A percentile compares a stretch with the other conserved stretches of the same genome.
Conservation (phyloP, 306 rosid genomes). For the Oemleria cerasiformis region DNA sequence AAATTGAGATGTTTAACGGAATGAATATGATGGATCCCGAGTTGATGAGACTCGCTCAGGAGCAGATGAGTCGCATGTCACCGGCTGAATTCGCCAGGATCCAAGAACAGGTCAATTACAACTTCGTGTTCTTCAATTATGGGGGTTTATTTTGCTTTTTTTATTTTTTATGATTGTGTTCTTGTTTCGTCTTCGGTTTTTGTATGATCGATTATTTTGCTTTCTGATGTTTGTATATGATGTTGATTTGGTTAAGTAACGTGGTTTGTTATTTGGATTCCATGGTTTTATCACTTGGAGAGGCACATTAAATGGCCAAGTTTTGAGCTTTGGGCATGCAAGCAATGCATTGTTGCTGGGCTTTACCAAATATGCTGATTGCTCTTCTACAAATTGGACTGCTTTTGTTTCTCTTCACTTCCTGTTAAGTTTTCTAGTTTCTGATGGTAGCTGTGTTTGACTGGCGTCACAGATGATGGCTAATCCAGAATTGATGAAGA, state of each 20-base stretch:
- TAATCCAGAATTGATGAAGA: conserved; percentile 83
- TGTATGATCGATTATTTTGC: background rate
- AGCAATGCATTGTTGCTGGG: background rate
- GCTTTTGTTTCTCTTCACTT: background rate
- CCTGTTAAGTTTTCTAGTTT: background rate
- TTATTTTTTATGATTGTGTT: background rate
- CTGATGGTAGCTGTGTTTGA: background rate
- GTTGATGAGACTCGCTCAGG: conserved; percentile 79
- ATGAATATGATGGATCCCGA: conserved; percentile 99
- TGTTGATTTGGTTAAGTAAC: background rate
- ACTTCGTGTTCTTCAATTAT: background rate
- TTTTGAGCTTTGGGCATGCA: background rate
- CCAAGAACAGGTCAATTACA: conserved; percentile 67
- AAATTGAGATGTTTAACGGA: conserved; percentile 38
- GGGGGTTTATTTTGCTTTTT: background rate
- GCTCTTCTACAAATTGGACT: background rate
- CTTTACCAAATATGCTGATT: background rate
- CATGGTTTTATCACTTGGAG: background rate
- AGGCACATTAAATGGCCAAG: no score
- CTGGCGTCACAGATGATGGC: conserved; percentile 77
- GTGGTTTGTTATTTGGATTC: background rate
- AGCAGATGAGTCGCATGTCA: conserved; percentile 98
- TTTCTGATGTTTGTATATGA: background rate
- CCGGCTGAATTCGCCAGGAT: conserved; percentile 86
- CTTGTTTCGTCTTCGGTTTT: background rate